Evolutionary conservation across 768 basidiomycete genomes (phyloP), one percentile per base, ranked within the genome.

Genomic region (Kockovaella imperatae): DNA sequence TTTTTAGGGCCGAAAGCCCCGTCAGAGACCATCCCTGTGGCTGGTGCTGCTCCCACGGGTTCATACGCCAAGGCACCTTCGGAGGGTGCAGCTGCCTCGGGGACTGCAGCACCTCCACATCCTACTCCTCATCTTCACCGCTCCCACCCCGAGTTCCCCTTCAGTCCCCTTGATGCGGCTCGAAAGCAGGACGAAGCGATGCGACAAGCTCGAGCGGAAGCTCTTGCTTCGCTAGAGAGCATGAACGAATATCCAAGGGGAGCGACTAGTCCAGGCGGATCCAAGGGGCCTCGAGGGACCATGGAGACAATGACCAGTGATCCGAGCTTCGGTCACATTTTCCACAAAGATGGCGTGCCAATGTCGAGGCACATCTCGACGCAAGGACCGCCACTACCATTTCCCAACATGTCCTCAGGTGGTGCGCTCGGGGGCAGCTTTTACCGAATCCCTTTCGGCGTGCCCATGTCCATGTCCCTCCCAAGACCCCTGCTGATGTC

Each of bases 301-400:
- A 62, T 52, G 25, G 50, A 62, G 14, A 70, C 68, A 1, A 35
- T 40, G 6, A 64, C 64, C 4, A 62, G 64, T 40, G 68, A 52
- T 3, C 65, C 68, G 14, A 67, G 65, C 1, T 70, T 70, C 34
- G 68, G 68, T 3, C 66, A 68, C 39, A 31, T 65, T 4, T 20
- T 53, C 4, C 57, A 62, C 35, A 51, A 48, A n/a, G 54, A 60
- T 41, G 64, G 60, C 3, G 41, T 52, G 11, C 60, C 63, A 15
- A 42, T 55, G 1, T 45, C 59, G 4, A 51, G 51, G 26, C 31
- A 35, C 18, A 35, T 24, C 4, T 56, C 54, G 1, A 35, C 45
- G 4, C 53, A 57, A 35, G 24, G 36, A 14, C 21, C n/a, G n/a
- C 29, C 17, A 28, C 31, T 6, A 7, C 28, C 40, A 23, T 43